Evolutionary conservation across 768 basidiomycete genomes (phyloP).

Genomic region (Calocybe indica): DNA sequence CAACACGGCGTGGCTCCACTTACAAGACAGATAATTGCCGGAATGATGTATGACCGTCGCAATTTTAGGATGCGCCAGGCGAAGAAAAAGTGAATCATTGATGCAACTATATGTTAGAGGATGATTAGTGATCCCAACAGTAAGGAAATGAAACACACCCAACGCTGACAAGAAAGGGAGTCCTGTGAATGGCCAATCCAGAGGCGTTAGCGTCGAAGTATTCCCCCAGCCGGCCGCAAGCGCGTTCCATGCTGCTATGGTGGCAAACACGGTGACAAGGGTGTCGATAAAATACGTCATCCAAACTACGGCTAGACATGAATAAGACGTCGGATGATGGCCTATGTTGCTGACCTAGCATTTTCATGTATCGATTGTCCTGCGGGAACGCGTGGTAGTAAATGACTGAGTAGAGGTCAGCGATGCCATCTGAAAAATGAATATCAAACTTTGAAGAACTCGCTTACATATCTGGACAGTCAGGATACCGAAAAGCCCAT

Average conservation of each 20-base stretch:
- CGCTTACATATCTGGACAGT: slow-evolving; percentile 3
- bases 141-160: background rate
- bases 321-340: too few relatives aligned
- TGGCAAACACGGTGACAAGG: slow-evolving; percentile 3
- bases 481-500: slow-evolving; percentile 4
- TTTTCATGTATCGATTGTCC: slow-evolving; percentile 1
- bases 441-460: background rate
- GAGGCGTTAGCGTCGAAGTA: background rate
- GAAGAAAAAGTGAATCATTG: slow-evolving; percentile 3
- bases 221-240: slow-evolving; percentile 4
- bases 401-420: background rate
- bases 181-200: slow-evolving; percentile 5
- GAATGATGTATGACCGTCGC: background rate
- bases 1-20: background rate
- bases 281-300: slow-evolving; percentile 5
- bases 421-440: background rate
- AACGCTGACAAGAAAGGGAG: slow-evolving; percentile 4
- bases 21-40: background rate
- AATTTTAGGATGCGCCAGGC: slow-evolving; percentile 6
- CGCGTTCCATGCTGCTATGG: slow-evolving; percentile 2
- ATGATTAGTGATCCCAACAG: background rate
- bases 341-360: background rate
- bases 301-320: background rate
- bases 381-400: slow-evolving; percentile 2
- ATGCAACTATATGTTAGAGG: background rate